Evolutionary conservation across 106 monocot species (phyloP).

Genomic region (Xerophyta viscosa): DNA sequence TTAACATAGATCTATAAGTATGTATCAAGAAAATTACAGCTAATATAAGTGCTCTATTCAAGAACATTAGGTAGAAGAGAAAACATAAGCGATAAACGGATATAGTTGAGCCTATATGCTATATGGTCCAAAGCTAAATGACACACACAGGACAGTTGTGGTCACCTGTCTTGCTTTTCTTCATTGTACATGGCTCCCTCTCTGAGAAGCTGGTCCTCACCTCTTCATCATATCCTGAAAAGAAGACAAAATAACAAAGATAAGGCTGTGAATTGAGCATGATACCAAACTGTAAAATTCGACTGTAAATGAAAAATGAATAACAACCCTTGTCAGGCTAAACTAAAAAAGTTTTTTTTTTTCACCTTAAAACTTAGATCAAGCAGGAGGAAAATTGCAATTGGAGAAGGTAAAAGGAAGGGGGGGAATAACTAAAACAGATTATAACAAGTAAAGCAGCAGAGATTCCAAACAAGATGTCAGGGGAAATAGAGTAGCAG

Average conservation of each 20-base stretch:
- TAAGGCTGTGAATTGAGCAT: too few relatives aligned
- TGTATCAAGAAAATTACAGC: background rate
- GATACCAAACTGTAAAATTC: too few relatives aligned
- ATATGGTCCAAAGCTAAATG: slow-evolving; percentile 12
- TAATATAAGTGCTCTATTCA: background rate
- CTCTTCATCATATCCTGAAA: slow-evolving; percentile 37
- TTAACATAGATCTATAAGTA: background rate
- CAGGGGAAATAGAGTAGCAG: too few relatives aligned
- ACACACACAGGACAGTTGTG: background rate
- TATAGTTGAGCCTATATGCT: background rate
- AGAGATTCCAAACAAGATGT: too few relatives aligned
- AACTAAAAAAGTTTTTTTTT: too few relatives aligned
- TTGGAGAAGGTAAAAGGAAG: too few relatives aligned
- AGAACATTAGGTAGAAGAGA: slow-evolving; percentile 3
- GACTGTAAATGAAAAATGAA: background rate
- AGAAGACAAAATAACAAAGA: slow-evolving; percentile 12
- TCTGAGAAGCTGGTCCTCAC: slow-evolving; percentile 60
- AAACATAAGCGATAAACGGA: slow-evolving; percentile 5
- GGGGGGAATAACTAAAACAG: too few relatives aligned
- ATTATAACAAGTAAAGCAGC: too few relatives aligned
- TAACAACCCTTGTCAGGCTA: too few relatives aligned
- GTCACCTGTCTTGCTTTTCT: slow-evolving; percentile 60
- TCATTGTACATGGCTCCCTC: slow-evolving; percentile 41
- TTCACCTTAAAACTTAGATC: too few relatives aligned
- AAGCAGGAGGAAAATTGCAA: too few relatives aligned